Conservation (phyloP, 1,139 yeast genomes). For the Meyerozyma elateridarum region DNA sequence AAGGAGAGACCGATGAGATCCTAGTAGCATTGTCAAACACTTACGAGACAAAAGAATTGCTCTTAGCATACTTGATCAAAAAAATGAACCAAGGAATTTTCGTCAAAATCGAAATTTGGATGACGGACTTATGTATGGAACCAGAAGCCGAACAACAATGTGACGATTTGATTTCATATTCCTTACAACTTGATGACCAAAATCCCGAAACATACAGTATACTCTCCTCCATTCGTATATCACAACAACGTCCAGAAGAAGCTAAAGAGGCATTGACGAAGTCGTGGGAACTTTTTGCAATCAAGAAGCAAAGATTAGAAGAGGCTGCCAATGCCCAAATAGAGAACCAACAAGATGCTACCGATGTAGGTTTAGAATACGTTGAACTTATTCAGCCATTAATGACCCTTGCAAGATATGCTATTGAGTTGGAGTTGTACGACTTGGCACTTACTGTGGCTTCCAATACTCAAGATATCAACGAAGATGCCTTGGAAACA, state of each 20-base stretch:
- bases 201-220: conserved; percentile 82
- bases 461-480: conserved; percentile 62
- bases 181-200: conserved; percentile 53
- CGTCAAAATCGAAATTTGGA: conserved; percentile 93
- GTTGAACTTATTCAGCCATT: conserved; percentile 65
- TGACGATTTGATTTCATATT: conserved; percentile 62
- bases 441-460: conserved; percentile 63
- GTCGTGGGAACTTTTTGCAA: conserved; percentile 68
- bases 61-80: conserved; percentile 38
- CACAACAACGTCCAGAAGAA: conserved; percentile 74
- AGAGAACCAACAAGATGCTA: conserved; percentile 19
- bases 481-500: conserved; percentile 77
- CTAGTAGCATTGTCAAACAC: conserved; percentile 22
- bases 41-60: conserved; percentile 24
- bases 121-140: conserved; percentile 98
- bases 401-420: conserved; percentile 63
- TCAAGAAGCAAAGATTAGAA: conserved; percentile 47
- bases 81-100: conserved; percentile 72
- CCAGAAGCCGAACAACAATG: conserved; percentile 81
- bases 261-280: conserved; percentile 66
- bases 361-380: conserved; percentile 47
- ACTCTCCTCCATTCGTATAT: conserved; percentile 82
- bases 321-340: conserved; percentile 27
- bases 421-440: conserved; percentile 71
- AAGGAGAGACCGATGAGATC: conserved; percentile 21